phyloP scores from a whole-genome alignment of 2,329 filamentous ascomycete genomes.

The Fusarium sp. region DNA sequence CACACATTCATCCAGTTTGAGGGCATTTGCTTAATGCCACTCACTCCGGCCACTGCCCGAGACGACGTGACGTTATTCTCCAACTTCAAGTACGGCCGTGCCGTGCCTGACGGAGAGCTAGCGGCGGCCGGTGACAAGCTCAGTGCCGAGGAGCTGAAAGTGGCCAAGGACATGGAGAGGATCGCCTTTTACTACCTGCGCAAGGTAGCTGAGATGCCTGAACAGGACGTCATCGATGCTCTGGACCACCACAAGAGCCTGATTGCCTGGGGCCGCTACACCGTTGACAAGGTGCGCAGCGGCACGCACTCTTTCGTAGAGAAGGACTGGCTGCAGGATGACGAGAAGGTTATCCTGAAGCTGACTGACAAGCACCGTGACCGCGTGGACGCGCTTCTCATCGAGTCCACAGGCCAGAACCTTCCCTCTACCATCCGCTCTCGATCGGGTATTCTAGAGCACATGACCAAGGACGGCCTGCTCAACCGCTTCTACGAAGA shows the following conservation, averaged over 20 bases:
- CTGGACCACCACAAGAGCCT: not conserved
- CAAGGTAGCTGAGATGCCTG: not conserved
- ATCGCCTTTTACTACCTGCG: slow-evolving; percentile 7
- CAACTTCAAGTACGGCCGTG: not conserved
- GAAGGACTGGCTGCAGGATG: not conserved
- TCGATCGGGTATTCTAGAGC: not conserved
- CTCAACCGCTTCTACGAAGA: slow-evolving; percentile 48
- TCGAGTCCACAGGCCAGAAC: slow-evolving; percentile 1
- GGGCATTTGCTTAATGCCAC: not conserved
- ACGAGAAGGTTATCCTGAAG: no score
- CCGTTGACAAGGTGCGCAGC: not conserved
- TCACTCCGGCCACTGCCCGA: not conserved
- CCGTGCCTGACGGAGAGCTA: slow-evolving; percentile 1
- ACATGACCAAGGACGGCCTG: slow-evolving; percentile 35
- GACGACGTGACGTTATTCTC: slow-evolving; percentile 8
- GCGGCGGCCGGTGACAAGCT: not conserved
- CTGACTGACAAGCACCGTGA: not conserved
- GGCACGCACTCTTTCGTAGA: not conserved
- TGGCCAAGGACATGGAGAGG: not conserved
- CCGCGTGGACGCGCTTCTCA: not conserved
- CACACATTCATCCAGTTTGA: slow-evolving; percentile 11
- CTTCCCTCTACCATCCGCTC: not conserved
- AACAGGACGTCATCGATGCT: not conserved
- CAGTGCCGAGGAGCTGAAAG: not conserved
- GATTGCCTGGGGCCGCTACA: not conserved